A percentile compares a stretch with the other conserved stretches of the same genome.
phyloP scores from a whole-genome alignment of 179 eudicot genomes.

The Amaranthus tricolor region DNA sequence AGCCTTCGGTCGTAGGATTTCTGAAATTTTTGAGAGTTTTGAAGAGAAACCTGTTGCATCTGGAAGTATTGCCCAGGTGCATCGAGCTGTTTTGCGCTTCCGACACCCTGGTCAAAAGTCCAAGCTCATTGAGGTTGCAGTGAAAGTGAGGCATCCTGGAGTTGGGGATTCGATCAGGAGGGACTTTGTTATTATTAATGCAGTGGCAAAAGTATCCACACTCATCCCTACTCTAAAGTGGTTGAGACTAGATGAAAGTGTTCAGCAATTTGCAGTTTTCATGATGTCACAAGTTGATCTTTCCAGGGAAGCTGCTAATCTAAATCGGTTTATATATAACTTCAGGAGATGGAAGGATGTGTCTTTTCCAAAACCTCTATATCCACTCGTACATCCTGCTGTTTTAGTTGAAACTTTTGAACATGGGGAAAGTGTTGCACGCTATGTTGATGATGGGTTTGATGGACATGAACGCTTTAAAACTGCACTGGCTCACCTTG shows the following conservation, averaged over 20 bases:
- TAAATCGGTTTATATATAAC: conserved; percentile 89
- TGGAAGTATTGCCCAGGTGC: conserved; percentile 92
- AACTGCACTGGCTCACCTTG: conserved; percentile 81
- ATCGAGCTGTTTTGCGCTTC: conserved; percentile 67
- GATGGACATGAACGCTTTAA: conserved; percentile 65
- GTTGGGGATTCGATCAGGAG: conserved; percentile 83
- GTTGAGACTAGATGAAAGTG: conserved; percentile 93
- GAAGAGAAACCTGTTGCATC: conserved; percentile 92
- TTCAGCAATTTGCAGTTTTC: conserved; percentile 90
- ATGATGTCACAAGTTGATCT: conserved; percentile 98
- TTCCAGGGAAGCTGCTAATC: conserved; percentile 90
- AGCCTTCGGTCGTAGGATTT: conserved; percentile 77
- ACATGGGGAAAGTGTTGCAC: conserved; percentile 84
- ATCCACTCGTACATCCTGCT: conserved; percentile 94
- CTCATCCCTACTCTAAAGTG: conserved; percentile 72
- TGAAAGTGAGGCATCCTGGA: conserved; percentile 92
- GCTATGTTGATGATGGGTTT: conserved; percentile 64
- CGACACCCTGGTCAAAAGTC: conserved; percentile 55
- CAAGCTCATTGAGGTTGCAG: conserved; percentile 83
- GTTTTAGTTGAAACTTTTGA: conserved; percentile 92
- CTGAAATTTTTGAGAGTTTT: conserved; percentile 79
- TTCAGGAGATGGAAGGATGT: conserved; percentile 85
- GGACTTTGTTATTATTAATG: conserved; percentile 82
- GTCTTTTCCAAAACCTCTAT: conserved; percentile 87
- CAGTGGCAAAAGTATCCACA: conserved; percentile 65